Conservation (phyloP, 2,329 filamentous ascomycete species). For the Decorospora gaudefroyi region DNA sequence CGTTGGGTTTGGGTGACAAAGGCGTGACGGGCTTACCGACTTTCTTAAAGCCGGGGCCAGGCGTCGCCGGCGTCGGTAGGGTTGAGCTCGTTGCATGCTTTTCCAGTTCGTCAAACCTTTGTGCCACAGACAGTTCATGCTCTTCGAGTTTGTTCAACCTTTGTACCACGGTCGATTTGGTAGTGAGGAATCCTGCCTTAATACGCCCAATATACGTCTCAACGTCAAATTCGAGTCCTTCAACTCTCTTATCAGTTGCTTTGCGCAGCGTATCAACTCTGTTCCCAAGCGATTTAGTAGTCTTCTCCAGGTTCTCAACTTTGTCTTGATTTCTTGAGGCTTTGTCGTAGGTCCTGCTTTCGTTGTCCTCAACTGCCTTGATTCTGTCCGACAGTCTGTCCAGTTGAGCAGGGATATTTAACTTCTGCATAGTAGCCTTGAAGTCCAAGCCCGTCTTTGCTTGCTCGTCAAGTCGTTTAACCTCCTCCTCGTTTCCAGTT, state of each 20-base stretch:
- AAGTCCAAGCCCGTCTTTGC: not conserved
- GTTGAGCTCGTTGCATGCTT: not conserved
- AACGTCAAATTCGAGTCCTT: not conserved
- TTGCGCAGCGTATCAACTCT: not conserved
- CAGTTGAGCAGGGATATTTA: constrained; percentile 1
- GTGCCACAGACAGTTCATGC: no score
- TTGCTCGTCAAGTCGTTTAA: not conserved
- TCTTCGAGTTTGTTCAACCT: not conserved
- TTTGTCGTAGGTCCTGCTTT: not conserved
- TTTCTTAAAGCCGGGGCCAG: not conserved
- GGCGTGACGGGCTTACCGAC: not conserved
- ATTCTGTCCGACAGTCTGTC: constrained; percentile 1
- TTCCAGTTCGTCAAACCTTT: not conserved
- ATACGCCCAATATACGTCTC: not conserved
- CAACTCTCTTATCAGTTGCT: not conserved
- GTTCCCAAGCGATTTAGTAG: not conserved
- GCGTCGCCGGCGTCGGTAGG: no score
- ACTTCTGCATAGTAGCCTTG: not conserved
- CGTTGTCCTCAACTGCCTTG: not conserved
- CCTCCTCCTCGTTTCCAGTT: not conserved
- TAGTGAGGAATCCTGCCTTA: not conserved
- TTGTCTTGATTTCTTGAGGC: not conserved
- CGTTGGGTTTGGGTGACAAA: not conserved
- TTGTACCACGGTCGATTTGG: not conserved
- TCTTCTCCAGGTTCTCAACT: not conserved